These are phyloP conservation scores for Dendrobium chrysotoxum DNA, from an alignment of 106 monocot genomes.

Conservation along the genomic window DNA sequence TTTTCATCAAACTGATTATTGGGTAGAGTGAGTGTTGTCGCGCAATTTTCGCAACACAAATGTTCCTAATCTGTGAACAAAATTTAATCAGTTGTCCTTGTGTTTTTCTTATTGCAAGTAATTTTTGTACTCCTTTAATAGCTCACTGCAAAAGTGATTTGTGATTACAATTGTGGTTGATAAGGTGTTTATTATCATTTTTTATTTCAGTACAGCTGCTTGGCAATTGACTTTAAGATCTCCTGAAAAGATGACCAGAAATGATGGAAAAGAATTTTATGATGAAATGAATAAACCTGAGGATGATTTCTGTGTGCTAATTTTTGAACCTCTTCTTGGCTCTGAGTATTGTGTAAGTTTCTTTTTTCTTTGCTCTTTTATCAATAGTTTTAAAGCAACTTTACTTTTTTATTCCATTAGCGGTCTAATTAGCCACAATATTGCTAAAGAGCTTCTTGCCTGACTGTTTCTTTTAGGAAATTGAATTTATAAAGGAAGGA, in stretches of 20 bases:
- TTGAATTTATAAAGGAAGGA: conserved; percentile 90
- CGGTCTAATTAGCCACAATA: not conserved
- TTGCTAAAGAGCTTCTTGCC: not conserved
- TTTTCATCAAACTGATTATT: not conserved
- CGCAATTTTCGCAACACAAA: not conserved
- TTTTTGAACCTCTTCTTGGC: conserved; percentile 77
- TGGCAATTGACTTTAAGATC: conserved; percentile 73
- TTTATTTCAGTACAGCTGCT: conserved; percentile 71
- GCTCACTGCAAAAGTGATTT: not conserved
- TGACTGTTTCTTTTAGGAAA: conserved; percentile 36
- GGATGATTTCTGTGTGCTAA: conserved; percentile 60
- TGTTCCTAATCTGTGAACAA: not conserved
- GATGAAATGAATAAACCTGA: conserved; percentile 19
- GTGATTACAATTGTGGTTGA: not conserved
- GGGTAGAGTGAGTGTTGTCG: not conserved
- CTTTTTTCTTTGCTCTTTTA: not conserved
- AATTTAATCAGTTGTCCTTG: not conserved
- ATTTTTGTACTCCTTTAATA: not conserved
- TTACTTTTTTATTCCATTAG: not conserved
- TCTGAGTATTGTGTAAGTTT: conserved; percentile 64
- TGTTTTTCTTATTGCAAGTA: not conserved
- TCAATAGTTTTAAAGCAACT: not conserved
- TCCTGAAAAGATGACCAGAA: conserved; percentile 27
- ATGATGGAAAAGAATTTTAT: conserved; percentile 1
- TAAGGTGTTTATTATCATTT: not conserved